Percentiles rank a stretch among this genome's conserved stretches.
Evolutionary conservation across 176 grass and related monocot genomes (phyloP).

Genomic region (Raddia distichophylla): DNA sequence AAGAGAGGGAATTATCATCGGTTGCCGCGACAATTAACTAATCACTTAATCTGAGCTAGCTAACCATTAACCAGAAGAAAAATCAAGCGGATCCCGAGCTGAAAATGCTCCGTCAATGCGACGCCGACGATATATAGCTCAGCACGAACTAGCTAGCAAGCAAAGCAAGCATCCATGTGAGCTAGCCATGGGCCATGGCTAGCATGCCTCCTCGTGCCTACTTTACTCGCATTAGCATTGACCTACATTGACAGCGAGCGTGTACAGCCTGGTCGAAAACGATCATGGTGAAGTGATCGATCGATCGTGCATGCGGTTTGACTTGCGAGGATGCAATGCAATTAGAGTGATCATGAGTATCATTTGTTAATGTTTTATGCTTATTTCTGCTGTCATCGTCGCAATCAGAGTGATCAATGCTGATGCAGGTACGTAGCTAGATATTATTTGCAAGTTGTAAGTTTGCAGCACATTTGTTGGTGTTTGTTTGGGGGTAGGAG

Average conservation of each 20-base stretch:
- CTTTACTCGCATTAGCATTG: constrained; percentile 37
- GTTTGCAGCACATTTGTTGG: too few species aligned
- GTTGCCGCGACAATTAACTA: constrained; percentile 36
- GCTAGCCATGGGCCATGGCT: not conserved
- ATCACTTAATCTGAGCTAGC: not conserved
- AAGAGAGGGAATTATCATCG: constrained; percentile 40
- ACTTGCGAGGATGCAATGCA: constrained; percentile 34
- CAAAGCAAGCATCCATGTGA: constrained; percentile 37
- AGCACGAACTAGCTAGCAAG: not conserved
- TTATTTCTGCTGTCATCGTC: not conserved
- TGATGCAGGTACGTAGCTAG: too few species aligned
- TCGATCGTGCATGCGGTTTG: constrained; percentile 41
- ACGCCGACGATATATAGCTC: not conserved
- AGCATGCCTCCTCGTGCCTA: not conserved
- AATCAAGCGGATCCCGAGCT: constrained; percentile 35
- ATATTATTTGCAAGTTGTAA: too few species aligned
- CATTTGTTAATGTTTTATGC: not conserved
- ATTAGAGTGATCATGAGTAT: too few species aligned
- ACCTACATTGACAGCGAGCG: constrained; percentile 12
- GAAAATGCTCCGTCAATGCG: constrained; percentile 47
- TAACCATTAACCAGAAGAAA: not conserved
- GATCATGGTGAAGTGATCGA: constrained; percentile 29
- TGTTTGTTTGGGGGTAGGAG: not conserved
- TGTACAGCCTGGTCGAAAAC: constrained; percentile 47
- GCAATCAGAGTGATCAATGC: not conserved